Evolutionary conservation across 2,329 filamentous ascomycete species (phyloP), one percentile per base, ranked within the genome.

Genomic region (Penicillium sp.): DNA sequence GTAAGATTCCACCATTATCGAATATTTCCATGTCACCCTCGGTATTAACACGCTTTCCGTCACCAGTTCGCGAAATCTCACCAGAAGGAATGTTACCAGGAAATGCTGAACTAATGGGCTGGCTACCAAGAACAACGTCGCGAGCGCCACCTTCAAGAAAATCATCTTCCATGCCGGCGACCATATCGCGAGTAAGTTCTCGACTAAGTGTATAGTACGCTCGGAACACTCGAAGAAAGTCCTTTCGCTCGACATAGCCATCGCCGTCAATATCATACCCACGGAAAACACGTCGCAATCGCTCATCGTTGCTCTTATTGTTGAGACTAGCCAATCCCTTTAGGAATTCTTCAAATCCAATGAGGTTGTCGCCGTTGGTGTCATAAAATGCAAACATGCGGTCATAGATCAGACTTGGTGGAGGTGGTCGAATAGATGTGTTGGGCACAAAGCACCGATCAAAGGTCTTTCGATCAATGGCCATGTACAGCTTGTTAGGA

Each of bases 331-430:
- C 88, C 48, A 97, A 80, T 1, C 91, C 95, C 56, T 89, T 86
- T 24, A 98, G 78, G 69, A 97, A 99, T 71, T 99, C 95, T 49
- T 91, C 84, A 65, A 99, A 98, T 8, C 90, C 90, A 66, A 99
- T 97, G 8, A 96, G 79, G 22, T 90, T 90, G 70, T 99, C 91
- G 43, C 86, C 84, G 72, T 98, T 93, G 31, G 88, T 90, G 74
- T 99, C 95, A 73, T 97, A 99, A 73, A 97, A 97, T 50, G 90
- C 86, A 76, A 98, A 99, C 84, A 97, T 95, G 64, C 95, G 89
- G 72, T 99, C 93, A 70, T 96, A 95, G 57, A 99, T 90, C 14
- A 96, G 84, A 71, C 96, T 97, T 1, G 93, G 91, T 0, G 89
- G 84, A 11, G 89, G 86, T 54, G 91, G 88, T 31, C 88, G 85